A percentile compares a stretch with the other conserved stretches of the same genome.
Evolutionary conservation across 371 early-diverging fungal genomes (phyloP).

Genomic region (Syncephalastrum monosporum): DNA sequence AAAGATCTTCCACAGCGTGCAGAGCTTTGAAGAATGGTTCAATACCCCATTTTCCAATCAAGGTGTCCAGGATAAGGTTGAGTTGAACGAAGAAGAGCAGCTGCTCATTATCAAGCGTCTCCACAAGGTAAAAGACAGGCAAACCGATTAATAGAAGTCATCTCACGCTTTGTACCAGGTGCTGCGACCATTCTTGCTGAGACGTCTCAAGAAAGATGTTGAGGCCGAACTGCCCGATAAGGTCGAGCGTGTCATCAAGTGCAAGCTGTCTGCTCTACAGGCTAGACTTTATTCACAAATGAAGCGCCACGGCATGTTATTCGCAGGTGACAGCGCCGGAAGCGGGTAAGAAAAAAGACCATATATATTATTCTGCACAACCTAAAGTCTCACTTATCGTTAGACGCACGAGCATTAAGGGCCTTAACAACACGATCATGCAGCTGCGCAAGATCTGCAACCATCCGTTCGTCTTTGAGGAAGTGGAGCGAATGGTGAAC

Average conservation of each 20-base stretch:
- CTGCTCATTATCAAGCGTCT: constrained; percentile 94
- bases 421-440: constrained; percentile 97
- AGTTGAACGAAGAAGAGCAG: constrained; percentile 96
- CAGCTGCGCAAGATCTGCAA: constrained; percentile 99
- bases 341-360: constrained; percentile 38
- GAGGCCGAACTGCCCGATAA: constrained; percentile 98
- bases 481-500: constrained; percentile 84
- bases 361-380: background rate
- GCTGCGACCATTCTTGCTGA: constrained; percentile 95
- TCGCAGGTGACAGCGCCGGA: constrained; percentile 57
- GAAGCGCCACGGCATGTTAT: constrained; percentile 69
- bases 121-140: constrained; percentile 66
- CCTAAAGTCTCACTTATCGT: background rate
- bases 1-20: constrained; percentile 91
- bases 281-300: constrained; percentile 75
- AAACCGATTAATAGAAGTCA: background rate
- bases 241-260: constrained; percentile 95
- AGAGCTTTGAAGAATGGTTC: constrained; percentile 98
- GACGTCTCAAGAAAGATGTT: constrained; percentile 99
- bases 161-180: constrained; percentile 38
- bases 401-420: constrained; percentile 66
- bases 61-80: constrained; percentile 84
- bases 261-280: constrained; percentile 86
- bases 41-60: constrained; percentile 90
- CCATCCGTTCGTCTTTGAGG: constrained; percentile 98